Conservation (phyloP, 2,329 filamentous ascomycete species). For the Acarospora socialis region DNA sequence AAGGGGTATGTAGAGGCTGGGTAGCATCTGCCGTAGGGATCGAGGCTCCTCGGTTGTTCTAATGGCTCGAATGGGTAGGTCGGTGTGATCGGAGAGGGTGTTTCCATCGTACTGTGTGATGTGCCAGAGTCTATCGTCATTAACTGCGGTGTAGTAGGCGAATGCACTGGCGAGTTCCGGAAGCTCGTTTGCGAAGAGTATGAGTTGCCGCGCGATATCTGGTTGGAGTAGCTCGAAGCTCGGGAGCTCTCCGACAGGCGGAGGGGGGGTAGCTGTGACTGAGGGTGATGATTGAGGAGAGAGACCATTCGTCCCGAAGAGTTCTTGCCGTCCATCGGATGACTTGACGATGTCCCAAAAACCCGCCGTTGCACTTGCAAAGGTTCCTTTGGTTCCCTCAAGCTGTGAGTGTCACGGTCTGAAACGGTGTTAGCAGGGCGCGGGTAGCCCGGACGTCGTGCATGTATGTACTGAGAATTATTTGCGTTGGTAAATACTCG, state of each 20-base stretch:
- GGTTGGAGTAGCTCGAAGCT: too few species aligned
- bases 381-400: too few species aligned
- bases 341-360: too few species aligned
- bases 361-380: too few species aligned
- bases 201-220: conserved; percentile 9
- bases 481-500: too few species aligned
- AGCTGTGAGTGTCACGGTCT: too few species aligned
- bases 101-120: conserved; percentile 4
- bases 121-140: not conserved
- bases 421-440: too few species aligned
- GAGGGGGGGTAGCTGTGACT: conserved; percentile 7
- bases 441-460: too few species aligned
- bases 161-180: conserved; percentile 10
- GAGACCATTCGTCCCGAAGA: conserved; percentile 15
- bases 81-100: conserved; percentile 14
- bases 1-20: too few species aligned
- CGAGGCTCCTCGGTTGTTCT: conserved; percentile 7
- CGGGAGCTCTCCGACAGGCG: too few species aligned
- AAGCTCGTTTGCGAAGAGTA: conserved; percentile 10
- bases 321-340: conserved; percentile 16
- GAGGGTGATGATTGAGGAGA: conserved; percentile 13
- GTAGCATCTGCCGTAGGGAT: too few species aligned
- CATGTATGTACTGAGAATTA: too few species aligned
- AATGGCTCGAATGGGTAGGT: conserved; percentile 10
- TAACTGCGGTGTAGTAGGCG: conserved; percentile 4